phyloP scores from a whole-genome alignment of 2,329 filamentous ascomycete species.

The Ilyonectria mors-panacis region DNA sequence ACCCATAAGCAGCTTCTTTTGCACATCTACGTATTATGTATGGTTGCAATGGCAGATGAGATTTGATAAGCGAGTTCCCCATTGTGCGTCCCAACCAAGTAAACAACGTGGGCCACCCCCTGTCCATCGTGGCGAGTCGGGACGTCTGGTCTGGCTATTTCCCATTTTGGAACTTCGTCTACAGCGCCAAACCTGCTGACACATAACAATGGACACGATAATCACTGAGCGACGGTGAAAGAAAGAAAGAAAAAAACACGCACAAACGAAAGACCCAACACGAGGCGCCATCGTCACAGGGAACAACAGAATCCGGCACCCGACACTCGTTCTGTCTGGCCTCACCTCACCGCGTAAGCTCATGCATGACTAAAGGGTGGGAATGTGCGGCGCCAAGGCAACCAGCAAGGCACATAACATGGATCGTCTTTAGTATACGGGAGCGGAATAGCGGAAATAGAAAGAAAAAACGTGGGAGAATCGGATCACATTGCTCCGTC shows the following conservation, averaged over 20 bases:
- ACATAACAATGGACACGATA: not conserved
- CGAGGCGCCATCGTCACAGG: not conserved
- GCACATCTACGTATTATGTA: not conserved
- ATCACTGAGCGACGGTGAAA: not conserved
- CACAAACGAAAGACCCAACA: not conserved
- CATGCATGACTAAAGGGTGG: not conserved
- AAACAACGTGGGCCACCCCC: not conserved
- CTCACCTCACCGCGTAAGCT: constrained; percentile 2
- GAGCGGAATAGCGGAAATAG: no score
- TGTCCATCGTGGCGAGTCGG: not conserved
- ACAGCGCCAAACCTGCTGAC: not conserved
- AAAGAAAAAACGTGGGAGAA: no score
- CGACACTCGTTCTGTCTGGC: not conserved
- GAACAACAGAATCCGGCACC: not conserved
- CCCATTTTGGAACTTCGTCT: not conserved
- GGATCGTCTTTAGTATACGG: not conserved
- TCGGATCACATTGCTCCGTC: no score
- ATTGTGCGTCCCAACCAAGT: not conserved
- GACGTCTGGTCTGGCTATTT: not conserved
- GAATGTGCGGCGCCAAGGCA: not conserved
- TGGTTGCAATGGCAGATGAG: not conserved
- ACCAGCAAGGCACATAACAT: not conserved
- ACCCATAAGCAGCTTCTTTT: not conserved
- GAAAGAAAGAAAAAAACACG: not conserved
- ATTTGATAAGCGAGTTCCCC: not conserved